These are phyloP conservation scores for Uronychia binucleata DNA, from an alignment of 73 alveolate species.

Conservation along the genomic window DNA sequence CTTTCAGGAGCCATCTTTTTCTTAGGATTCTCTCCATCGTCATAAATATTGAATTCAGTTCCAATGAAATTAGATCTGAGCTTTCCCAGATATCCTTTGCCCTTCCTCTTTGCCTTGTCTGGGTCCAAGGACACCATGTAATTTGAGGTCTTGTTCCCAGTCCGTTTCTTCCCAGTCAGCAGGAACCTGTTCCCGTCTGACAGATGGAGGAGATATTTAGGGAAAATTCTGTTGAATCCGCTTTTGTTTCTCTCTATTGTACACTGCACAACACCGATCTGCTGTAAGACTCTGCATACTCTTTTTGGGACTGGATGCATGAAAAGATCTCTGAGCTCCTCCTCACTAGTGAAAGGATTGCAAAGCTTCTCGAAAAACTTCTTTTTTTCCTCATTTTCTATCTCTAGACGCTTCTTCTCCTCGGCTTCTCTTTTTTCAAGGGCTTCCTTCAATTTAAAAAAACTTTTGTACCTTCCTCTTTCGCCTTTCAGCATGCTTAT, in stretches of 20 bases:
- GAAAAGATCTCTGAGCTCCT: conserved; percentile 45
- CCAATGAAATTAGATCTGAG: conserved; percentile 92
- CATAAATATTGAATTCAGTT: conserved; percentile 83
- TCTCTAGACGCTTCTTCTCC: too few relatives aligned
- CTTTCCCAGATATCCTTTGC: conserved; percentile 81
- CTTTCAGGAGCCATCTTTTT: conserved; percentile 61
- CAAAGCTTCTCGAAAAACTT: neutral
- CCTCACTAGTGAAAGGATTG: conserved; percentile 26
- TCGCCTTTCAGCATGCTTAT: too few relatives aligned
- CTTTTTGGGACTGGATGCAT: conserved; percentile 61
- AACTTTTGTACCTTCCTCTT: too few relatives aligned
- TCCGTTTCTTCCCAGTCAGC: conserved; percentile 86
- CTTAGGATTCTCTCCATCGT: conserved; percentile 86
- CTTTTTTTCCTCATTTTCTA: neutral
- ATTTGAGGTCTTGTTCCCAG: conserved; percentile 78
- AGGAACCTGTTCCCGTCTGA: conserved; percentile 86
- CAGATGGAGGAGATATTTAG: conserved; percentile 77
- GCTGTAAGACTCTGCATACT: neutral
- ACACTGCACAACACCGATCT: conserved; percentile 65
- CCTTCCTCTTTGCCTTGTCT: conserved; percentile 62
- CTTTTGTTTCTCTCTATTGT: conserved; percentile 79
- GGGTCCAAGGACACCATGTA: conserved; percentile 78
- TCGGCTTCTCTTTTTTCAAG: too few relatives aligned
- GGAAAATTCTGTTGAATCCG: conserved; percentile 78
- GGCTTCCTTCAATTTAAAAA: too few relatives aligned